Evolutionary conservation across 169 alveolate species (phyloP).

Genomic region (Perkinsus olseni): DNA sequence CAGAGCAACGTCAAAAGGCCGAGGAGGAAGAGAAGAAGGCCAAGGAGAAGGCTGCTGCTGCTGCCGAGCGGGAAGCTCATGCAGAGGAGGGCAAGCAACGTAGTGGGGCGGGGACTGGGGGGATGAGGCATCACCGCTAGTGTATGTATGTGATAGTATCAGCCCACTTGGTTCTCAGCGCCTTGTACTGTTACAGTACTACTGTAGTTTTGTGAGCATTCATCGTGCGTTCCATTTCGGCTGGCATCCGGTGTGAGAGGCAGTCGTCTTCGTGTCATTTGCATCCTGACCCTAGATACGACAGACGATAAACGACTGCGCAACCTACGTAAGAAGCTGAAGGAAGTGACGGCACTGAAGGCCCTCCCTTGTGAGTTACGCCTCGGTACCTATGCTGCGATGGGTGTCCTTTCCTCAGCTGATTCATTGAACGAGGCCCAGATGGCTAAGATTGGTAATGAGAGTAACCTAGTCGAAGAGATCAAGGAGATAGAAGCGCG

Average conservation of each 20-base stretch:
- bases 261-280: too few species aligned
- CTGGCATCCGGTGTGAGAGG: too few species aligned
- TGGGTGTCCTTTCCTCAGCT: too few species aligned
- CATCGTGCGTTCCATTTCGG: too few species aligned
- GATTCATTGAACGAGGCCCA: background rate
- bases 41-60: background rate
- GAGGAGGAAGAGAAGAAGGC: background rate
- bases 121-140: background rate
- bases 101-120: background rate
- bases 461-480: background rate
- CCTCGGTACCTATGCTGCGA: too few species aligned
- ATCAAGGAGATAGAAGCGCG: background rate
- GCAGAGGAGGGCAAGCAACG: background rate
- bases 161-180: too few species aligned
- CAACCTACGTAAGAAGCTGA: background rate
- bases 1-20: background rate
- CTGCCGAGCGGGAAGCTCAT: background rate
- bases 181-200: too few species aligned
- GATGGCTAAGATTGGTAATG: background rate
- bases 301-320: background rate
- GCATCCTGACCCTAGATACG: background rate
- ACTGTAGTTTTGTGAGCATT: too few species aligned
- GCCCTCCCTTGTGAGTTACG: background rate
- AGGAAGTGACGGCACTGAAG: background rate
- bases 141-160: too few species aligned